Evolutionary conservation across 2,329 filamentous ascomycete species (phyloP).

Genomic region (Aspergillus proliferans): DNA sequence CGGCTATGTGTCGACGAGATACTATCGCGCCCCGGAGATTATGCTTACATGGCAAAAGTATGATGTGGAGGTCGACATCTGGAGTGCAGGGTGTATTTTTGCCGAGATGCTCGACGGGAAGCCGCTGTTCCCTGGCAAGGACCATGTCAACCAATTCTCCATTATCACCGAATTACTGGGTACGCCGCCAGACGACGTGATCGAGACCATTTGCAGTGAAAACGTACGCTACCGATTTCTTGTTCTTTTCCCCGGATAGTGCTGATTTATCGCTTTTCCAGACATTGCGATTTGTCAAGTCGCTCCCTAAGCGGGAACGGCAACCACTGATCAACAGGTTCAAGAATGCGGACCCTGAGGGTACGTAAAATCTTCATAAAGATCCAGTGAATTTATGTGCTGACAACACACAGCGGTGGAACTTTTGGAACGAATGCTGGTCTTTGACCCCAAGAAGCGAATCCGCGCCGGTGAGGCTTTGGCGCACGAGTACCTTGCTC

Average conservation of each 20-base stretch:
- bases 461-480: conserved; percentile 82
- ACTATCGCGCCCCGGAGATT: conserved; percentile 97
- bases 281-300: conserved; percentile 96
- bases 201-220: conserved; percentile 96
- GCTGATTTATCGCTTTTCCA: conserved; percentile 35
- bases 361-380: conserved; percentile 44
- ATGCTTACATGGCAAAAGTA: conserved; percentile 99
- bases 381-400: background rate
- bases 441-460: conserved; percentile 96
- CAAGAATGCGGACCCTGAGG: conserved; percentile 82
- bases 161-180: conserved; percentile 98
- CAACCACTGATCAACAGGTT: conserved; percentile 85
- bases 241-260: background rate
- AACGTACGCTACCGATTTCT: conserved; percentile 57
- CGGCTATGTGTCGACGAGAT: conserved; percentile 95
- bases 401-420: conserved; percentile 63
- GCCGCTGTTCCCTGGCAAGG: conserved; percentile 95
- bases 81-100: conserved; percentile 98
- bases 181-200: conserved; percentile 95
- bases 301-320: conserved; percentile 86
- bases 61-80: conserved; percentile 97
- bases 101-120: conserved; percentile 99
- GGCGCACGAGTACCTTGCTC: conserved; percentile 85
- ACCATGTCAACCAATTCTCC: conserved; percentile 98
- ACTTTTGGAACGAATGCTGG: conserved; percentile 90